These are phyloP conservation scores for Luffa acutangula DNA, from an alignment of 306 rosid genomes.

Conservation along the genomic window DNA sequence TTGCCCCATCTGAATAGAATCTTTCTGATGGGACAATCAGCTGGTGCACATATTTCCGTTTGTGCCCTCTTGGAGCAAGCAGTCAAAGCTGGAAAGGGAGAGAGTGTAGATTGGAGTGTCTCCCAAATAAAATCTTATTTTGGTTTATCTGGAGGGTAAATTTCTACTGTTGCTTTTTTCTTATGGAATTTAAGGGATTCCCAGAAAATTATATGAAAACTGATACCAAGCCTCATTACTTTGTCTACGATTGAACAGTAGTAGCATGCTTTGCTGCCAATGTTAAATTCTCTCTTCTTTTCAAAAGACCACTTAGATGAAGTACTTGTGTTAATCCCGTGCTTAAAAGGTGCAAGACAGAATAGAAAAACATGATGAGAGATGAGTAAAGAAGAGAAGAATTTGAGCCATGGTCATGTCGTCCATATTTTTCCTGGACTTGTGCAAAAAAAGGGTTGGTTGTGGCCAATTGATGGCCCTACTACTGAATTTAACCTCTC, in stretches of 20 bases:
- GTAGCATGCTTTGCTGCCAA: not conserved
- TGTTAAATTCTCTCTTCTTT: not conserved
- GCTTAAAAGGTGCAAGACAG: not conserved
- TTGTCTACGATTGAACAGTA: not conserved
- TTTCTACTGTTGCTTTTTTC: slow-evolving; percentile 1
- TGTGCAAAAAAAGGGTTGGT: not conserved
- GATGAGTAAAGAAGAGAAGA: not conserved
- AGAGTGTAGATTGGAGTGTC: slow-evolving; percentile 46
- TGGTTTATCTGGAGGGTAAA: slow-evolving; percentile 97
- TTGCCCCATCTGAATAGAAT: slow-evolving; percentile 33
- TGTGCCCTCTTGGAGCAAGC: slow-evolving; percentile 83
- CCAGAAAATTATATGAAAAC: not conserved
- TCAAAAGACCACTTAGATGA: not conserved
- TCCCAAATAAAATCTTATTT: slow-evolving; percentile 74
- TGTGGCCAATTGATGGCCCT: not conserved
- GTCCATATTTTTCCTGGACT: not conserved
- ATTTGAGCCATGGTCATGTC: not conserved
- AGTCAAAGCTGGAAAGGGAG: slow-evolving; percentile 31
- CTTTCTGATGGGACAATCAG: slow-evolving; percentile 98
- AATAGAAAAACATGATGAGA: not conserved
- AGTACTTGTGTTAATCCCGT: not conserved
- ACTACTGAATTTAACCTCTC: not conserved
- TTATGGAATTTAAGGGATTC: not conserved
- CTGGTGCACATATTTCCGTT: slow-evolving; percentile 89
- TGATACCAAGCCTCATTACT: not conserved